Evolutionary conservation across 495 filamentous ascomycete genomes (phyloP).

Genomic region (Tuber umbilicatum): DNA sequence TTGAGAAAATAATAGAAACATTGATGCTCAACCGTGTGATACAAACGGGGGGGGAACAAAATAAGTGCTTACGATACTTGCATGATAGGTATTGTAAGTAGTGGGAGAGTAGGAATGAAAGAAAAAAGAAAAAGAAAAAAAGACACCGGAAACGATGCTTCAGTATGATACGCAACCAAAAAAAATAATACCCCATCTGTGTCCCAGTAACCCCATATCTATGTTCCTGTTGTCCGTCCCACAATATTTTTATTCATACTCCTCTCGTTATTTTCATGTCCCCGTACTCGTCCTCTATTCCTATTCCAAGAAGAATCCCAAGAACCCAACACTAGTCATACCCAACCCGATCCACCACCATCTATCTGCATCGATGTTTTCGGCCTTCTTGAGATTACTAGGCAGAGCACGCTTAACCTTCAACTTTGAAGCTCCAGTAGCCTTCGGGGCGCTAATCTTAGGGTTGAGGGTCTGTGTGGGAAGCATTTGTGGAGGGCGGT

Average conservation of each 20-base stretch:
- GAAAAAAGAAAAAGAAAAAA: not conserved
- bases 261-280: not conserved
- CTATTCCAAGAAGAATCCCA: slow-evolving; percentile 24
- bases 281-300: not conserved
- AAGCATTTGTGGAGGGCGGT: slow-evolving; percentile 65
- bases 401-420: slow-evolving; percentile 42
- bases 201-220: not conserved
- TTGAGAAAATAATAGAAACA: not conserved
- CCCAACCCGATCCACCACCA: slow-evolving; percentile 67
- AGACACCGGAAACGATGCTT: not conserved
- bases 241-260: not conserved
- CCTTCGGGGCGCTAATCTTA: slow-evolving; percentile 34
- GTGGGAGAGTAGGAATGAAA: not conserved
- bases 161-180: too few species aligned
- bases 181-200: too few species aligned
- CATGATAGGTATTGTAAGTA: not conserved
- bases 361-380: slow-evolving; percentile 50
- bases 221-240: not conserved
- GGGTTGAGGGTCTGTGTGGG: slow-evolving; percentile 65
- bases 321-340: slow-evolving; percentile 55
- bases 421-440: slow-evolving; percentile 35
- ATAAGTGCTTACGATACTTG: too few species aligned
- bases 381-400: slow-evolving; percentile 46
- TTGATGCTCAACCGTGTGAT: not conserved
- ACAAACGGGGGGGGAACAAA: not conserved